phyloP scores from a whole-genome alignment of 176 grass and related monocot genomes.

The Avena insularis region DNA sequence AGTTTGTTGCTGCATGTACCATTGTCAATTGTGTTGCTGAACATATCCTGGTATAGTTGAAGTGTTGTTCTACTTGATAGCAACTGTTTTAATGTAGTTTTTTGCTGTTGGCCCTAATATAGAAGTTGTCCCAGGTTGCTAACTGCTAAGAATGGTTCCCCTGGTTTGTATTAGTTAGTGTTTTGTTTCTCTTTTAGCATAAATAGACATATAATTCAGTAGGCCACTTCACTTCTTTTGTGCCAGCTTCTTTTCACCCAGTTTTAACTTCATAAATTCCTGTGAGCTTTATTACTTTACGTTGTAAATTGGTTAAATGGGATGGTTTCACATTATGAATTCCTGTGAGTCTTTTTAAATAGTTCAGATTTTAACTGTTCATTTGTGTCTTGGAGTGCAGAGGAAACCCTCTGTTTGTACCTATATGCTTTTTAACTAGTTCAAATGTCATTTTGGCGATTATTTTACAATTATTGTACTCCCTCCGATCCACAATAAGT shows the following conservation, averaged over 20 bases:
- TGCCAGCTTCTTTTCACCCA: constrained; percentile 1
- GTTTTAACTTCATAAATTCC: neutral
- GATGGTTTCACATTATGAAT: neutral
- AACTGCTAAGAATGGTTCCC: constrained; percentile 6
- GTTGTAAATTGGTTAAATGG: constrained; percentile 3
- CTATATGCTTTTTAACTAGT: neutral
- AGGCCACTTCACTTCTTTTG: neutral
- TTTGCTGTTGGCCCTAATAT: neutral
- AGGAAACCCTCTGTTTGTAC: neutral
- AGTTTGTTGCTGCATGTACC: constrained; percentile 47
- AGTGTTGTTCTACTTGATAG: neutral
- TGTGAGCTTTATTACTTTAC: constrained; percentile 2
- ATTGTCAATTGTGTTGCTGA: constrained; percentile 28
- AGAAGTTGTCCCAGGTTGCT: neutral
- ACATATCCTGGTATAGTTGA: neutral
- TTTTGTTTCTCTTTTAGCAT: neutral
- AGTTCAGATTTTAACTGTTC: neutral
- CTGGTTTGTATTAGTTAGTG: constrained; percentile 15
- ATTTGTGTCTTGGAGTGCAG: neutral
- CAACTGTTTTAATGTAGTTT: neutral
- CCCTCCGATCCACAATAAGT: no score
- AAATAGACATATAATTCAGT: no score
- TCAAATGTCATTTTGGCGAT: neutral
- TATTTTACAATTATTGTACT: neutral
- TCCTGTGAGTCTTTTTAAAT: neutral